A percentile compares a stretch with the other conserved stretches of the same genome.
Evolutionary conservation across 2,329 filamentous ascomycete genomes (phyloP).

Genomic region (Ophiosphaerella korrae): DNA sequence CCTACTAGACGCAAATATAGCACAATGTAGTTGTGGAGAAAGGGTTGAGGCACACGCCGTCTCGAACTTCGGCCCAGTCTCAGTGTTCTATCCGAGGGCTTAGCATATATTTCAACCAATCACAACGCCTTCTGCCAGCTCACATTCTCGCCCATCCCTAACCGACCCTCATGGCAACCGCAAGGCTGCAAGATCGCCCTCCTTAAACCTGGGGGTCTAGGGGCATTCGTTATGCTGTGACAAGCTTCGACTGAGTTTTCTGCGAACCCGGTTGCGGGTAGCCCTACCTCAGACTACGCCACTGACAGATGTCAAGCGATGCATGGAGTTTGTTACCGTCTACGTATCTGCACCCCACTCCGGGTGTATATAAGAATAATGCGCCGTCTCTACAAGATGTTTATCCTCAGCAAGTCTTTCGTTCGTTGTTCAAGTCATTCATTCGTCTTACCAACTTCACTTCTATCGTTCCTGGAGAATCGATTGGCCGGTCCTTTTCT

Average conservation of each 20-base stretch:
- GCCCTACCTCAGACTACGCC: slow-evolving; percentile 7
- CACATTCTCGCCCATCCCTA: background rate
- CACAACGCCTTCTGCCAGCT: slow-evolving; percentile 4
- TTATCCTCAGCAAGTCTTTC: slow-evolving; percentile 33
- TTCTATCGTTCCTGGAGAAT: slow-evolving; percentile 47
- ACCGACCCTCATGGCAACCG: slow-evolving; percentile 4
- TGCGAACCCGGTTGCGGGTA: slow-evolving; percentile 12
- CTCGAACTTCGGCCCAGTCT: slow-evolving; percentile 36
- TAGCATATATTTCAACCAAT: slow-evolving; percentile 26
- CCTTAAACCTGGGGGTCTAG: slow-evolving; percentile 15
- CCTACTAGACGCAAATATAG: slow-evolving; percentile 4
- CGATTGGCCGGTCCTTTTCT: slow-evolving; percentile 43
- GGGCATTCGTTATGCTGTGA: slow-evolving; percentile 31
- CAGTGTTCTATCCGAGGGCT: slow-evolving; percentile 16
- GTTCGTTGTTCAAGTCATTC: slow-evolving; percentile 27
- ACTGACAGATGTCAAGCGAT: slow-evolving; percentile 21
- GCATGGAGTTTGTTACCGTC: slow-evolving; percentile 15
- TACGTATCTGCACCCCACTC: slow-evolving; percentile 6
- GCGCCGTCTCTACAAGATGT: slow-evolving; percentile 17
- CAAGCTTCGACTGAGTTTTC: slow-evolving; percentile 9
- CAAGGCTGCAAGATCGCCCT: slow-evolving; percentile 17
- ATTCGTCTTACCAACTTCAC: slow-evolving; percentile 29
- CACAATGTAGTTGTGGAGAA: background rate
- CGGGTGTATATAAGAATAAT: slow-evolving; percentile 38
- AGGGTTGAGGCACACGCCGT: slow-evolving; percentile 33